A percentile compares a stretch with the other conserved stretches of the same genome.
phyloP scores from a whole-genome alignment of 1,284 basidiomycete species.

The Pterulicium gracile region DNA sequence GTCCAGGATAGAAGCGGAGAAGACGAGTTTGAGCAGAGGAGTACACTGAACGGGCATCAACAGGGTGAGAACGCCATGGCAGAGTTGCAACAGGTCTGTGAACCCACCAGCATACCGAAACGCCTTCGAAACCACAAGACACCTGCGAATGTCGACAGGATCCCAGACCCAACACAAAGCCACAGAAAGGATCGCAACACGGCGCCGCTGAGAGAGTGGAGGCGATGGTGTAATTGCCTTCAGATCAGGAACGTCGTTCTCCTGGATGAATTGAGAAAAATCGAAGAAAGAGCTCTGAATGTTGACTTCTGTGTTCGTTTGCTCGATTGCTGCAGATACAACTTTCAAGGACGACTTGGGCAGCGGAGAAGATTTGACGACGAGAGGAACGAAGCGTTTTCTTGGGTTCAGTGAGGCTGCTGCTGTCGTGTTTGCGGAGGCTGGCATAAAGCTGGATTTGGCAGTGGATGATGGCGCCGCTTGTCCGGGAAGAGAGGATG shows the following conservation, averaged over 20 bases:
- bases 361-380: too few relatives aligned
- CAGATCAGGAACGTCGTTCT: conserved; percentile 14
- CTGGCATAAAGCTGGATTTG: too few relatives aligned
- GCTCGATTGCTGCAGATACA: too few relatives aligned
- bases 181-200: conserved; percentile 39
- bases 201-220: conserved; percentile 41
- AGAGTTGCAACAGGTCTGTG: background rate
- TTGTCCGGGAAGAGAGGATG: too few relatives aligned
- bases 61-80: too few relatives aligned
- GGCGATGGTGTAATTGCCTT: conserved; percentile 42
- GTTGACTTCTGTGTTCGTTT: too few relatives aligned
- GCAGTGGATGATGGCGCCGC: too few relatives aligned
- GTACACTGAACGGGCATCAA: conserved; percentile 33
- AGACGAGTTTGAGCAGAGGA: conserved; percentile 45
- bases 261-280: background rate
- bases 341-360: too few relatives aligned
- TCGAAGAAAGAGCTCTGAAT: conserved; percentile 1
- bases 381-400: too few relatives aligned
- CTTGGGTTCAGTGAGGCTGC: too few relatives aligned
- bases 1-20: conserved; percentile 31
- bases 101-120: conserved; percentile 55
- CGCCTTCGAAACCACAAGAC: conserved; percentile 40
- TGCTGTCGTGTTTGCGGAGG: too few relatives aligned
- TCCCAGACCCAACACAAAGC: conserved; percentile 38
- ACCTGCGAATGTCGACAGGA: conserved; percentile 20